phyloP scores from a whole-genome alignment of 768 basidiomycete genomes.

The Pilatotrama ljubarskyi region DNA sequence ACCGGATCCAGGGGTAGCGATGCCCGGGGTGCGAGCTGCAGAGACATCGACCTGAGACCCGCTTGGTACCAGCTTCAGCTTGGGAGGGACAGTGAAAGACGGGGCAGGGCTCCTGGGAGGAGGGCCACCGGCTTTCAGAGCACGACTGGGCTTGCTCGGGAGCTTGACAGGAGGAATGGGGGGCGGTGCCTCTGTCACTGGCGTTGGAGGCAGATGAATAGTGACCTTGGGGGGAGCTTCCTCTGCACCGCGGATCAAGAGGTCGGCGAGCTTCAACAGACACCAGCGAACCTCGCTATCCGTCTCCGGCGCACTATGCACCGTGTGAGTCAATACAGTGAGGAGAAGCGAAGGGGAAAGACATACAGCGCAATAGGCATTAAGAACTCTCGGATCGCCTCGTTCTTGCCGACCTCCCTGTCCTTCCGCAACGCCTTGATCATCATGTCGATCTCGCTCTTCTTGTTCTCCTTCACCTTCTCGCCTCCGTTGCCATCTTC shows the following conservation, averaged over 20 bases:
- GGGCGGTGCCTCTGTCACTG: constrained; percentile 62
- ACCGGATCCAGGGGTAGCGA: constrained; percentile 9
- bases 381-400: constrained; percentile 73
- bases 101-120: constrained; percentile 33
- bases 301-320: constrained; percentile 61
- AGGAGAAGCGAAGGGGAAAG: neutral
- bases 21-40: constrained; percentile 31
- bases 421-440: constrained; percentile 89
- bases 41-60: constrained; percentile 27
- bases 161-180: constrained; percentile 56
- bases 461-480: constrained; percentile 73
- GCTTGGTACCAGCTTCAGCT: constrained; percentile 56
- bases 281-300: constrained; percentile 93
- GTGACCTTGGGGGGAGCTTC: constrained; percentile 87
- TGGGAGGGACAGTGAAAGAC: constrained; percentile 43
- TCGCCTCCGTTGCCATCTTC: constrained; percentile 78
- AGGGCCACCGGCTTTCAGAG: constrained; percentile 38
- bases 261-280: constrained; percentile 87
- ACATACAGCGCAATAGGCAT: constrained; percentile 81
- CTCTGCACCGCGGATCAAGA: constrained; percentile 78
- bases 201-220: constrained; percentile 77
- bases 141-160: constrained; percentile 41
- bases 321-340: neutral
- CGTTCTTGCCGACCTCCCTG: constrained; percentile 79
- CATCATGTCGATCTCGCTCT: constrained; percentile 80